Evolutionary conservation across 106 monocot genomes (phyloP).

Genomic region (Posidonia australis): DNA sequence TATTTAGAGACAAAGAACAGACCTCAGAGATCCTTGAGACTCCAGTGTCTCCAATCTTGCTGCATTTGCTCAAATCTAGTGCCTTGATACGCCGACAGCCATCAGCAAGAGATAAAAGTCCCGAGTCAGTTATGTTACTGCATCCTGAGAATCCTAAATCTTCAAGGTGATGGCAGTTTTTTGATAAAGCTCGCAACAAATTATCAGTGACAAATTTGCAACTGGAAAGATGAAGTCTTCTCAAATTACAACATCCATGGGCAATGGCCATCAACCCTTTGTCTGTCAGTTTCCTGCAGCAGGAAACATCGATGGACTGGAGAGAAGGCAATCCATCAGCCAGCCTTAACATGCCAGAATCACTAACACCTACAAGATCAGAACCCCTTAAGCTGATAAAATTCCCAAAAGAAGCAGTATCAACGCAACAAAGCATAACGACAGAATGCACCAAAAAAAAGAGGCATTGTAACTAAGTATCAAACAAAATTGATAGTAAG

Average conservation of each 20-base stretch:
- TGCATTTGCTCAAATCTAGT: conserved; percentile 81
- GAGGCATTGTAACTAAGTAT: too few species aligned
- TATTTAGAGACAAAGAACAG: conserved; percentile 44
- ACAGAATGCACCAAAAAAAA: too few species aligned
- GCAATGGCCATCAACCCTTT: conserved; percentile 53
- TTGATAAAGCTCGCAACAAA: conserved; percentile 43
- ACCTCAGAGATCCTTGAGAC: conserved; percentile 36
- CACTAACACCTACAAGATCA: conserved; percentile 45
- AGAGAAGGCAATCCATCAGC: conserved; percentile 41
- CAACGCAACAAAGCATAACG: too few species aligned
- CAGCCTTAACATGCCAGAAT: conserved; percentile 53
- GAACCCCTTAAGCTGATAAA: too few species aligned
- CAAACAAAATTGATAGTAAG: too few species aligned
- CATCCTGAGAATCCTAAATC: conserved; percentile 60
- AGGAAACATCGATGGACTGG: conserved; percentile 60
- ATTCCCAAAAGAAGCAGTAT: too few species aligned
- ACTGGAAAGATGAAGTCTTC: conserved; percentile 26
- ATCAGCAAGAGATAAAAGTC: conserved; percentile 42
- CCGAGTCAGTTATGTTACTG: conserved; percentile 53
- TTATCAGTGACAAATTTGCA: conserved; percentile 62
- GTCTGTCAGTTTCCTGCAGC: conserved; percentile 73
- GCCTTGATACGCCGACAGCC: conserved; percentile 54
- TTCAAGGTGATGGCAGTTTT: conserved; percentile 44
- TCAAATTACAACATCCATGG: conserved; percentile 42
- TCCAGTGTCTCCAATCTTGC: conserved; percentile 54